These are phyloP conservation scores for Otatea glauca DNA, from an alignment of 176 grass and related monocot genomes.

Conservation along the genomic window DNA sequence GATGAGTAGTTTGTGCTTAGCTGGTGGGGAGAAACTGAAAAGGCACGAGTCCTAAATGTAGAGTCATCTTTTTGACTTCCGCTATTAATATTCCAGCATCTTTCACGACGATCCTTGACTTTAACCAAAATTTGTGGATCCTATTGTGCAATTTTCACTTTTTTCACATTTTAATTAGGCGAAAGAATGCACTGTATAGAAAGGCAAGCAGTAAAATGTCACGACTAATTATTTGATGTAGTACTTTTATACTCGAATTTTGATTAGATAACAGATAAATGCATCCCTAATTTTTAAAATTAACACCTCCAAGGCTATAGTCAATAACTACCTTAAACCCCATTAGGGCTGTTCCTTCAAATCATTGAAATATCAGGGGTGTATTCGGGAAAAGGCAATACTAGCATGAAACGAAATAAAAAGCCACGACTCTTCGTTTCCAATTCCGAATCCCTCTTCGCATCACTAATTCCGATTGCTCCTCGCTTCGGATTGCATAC, in stretches of 20 bases:
- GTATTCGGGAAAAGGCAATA: neutral
- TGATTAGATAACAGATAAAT: neutral
- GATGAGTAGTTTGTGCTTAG: neutral
- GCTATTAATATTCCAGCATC: neutral
- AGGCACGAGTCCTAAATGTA: neutral
- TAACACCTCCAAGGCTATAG: neutral
- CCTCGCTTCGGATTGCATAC: neutral
- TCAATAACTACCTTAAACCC: neutral
- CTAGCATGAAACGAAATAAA: constrained; percentile 33
- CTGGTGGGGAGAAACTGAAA: neutral
- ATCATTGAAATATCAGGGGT: neutral
- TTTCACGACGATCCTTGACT: neutral
- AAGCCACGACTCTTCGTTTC: constrained; percentile 37
- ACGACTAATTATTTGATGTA: neutral
- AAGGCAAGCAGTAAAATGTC: neutral
- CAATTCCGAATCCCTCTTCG: constrained; percentile 14
- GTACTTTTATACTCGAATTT: neutral
- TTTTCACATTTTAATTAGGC: neutral
- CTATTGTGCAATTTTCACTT: neutral
- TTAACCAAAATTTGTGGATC: neutral
- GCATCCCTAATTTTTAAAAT: neutral
- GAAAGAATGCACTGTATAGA: neutral
- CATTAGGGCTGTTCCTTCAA: accelerated
- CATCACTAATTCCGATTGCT: constrained; percentile 23
- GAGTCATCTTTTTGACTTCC: constrained; percentile 29